Conservation (phyloP, 768 basidiomycete species). For the Rhodotorula paludigena region DNA sequence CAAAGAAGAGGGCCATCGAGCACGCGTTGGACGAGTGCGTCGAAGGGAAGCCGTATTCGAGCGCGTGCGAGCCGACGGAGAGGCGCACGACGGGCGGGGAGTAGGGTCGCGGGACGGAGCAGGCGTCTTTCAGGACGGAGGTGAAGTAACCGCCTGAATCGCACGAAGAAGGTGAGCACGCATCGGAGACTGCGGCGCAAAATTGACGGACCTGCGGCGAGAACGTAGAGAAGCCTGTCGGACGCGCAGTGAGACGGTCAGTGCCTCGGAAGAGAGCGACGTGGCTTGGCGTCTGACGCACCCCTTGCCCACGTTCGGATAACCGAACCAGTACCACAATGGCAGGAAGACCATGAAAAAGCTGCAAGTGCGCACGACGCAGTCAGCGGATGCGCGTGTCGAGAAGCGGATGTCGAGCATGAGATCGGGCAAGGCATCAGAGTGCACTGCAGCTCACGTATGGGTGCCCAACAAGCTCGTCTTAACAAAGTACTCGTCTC, state of each 20-base stretch:
- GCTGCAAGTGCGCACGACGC: background rate
- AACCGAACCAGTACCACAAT: conserved; percentile 81
- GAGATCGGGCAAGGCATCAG: background rate
- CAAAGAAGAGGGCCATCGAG: conserved; percentile 80
- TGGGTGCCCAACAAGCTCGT: conserved; percentile 75
- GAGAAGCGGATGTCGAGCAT: background rate
- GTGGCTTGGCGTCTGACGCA: conserved; percentile 43
- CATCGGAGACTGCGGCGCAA: too few relatives aligned
- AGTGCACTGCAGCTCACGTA: conserved; percentile 47
- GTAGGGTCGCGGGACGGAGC: conserved; percentile 84
- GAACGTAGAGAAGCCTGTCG: conserved; percentile 36
- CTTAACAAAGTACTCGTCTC: conserved; percentile 75
- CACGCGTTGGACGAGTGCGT: conserved; percentile 89
- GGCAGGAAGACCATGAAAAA: conserved; percentile 82
- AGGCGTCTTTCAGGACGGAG: conserved; percentile 75
- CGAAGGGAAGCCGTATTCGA: conserved; percentile 89
- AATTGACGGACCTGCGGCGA: conserved; percentile 27
- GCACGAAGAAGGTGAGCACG: too few relatives aligned
- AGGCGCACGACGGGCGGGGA: conserved; percentile 79
- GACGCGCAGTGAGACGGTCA: background rate
- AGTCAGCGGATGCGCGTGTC: background rate
- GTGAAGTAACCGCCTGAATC: conserved; percentile 66
- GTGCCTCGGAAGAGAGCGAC: background rate
- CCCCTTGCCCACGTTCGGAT: conserved; percentile 66
- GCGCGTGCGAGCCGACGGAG: conserved; percentile 37